These are phyloP conservation scores for Diversispora eburnea DNA, from an alignment of 192 early-diverging fungal species.

Conservation along the genomic window DNA sequence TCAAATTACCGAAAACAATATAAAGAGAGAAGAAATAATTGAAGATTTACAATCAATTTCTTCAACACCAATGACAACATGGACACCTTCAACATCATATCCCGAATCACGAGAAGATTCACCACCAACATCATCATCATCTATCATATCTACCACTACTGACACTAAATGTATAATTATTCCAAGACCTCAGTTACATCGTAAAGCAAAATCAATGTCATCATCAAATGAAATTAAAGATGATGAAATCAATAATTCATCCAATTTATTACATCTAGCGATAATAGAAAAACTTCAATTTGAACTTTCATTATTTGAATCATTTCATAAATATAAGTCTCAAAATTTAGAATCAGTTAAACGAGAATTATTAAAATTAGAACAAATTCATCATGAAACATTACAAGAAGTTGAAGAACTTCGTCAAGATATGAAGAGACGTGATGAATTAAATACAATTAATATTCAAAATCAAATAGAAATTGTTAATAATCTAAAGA, in stretches of 20 bases:
- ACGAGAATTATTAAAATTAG: neutral
- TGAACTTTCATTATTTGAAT: slow-evolving; percentile 11
- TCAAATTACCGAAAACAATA: no score
- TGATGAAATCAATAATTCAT: neutral
- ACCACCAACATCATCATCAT: no score
- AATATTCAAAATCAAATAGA: no score
- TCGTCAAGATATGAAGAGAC: neutral
- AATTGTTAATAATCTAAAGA: no score
- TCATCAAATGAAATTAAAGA: neutral
- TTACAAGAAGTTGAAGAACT: slow-evolving; percentile 3
- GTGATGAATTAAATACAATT: neutral
- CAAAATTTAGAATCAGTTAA: slow-evolving; percentile 10
- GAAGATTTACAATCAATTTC: no score
- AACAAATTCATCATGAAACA: slow-evolving; percentile 1
- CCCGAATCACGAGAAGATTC: no score
- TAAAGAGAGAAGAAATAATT: no score
- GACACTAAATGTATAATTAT: no score
- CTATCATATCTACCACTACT: no score
- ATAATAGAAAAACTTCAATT: slow-evolving; percentile 12
- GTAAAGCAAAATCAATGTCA: slow-evolving; percentile 10
- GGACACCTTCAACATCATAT: no score
- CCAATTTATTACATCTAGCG: neutral
- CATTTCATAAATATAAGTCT: neutral
- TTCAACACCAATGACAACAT: no score
- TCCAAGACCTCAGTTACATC: neutral